Evolutionary conservation across 1,139 yeast species (phyloP), one percentile per base, ranked within the genome.

Genomic region (Pichia norvegensis): DNA sequence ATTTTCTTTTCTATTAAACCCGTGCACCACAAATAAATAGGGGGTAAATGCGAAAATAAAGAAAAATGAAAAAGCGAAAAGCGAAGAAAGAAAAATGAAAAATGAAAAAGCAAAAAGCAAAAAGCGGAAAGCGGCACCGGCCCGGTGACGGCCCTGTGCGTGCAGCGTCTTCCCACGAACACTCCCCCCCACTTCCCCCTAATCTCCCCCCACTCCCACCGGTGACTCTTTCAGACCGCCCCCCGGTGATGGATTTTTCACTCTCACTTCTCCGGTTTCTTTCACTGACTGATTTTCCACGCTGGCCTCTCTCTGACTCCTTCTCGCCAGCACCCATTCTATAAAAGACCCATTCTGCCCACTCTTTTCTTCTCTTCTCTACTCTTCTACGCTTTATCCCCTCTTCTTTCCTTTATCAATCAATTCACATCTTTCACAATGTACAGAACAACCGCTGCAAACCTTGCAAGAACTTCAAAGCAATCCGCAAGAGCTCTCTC

Each of bases 401-500:
- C 27, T 11, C 33, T 23, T 20, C 19, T n/a, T 25, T 21, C n/a
- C 25, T 29, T 22, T 21, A 29, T 31, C 21, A 25, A 20, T 23
- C 35, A 36, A 20, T 33, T 37, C 25, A 39, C 13, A 19, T 33
- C 22, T 19, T 13, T 16, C 43, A 55, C 25, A 54, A 78, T 79
- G 83, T 72, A 77, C 67, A 79, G 83, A 78, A 71, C 70, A 69
- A 70, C 79, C 59, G 71, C 83, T 57, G 64, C 76, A 55, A 78
- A 81, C 67, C 67, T 78, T 67, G 81, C 84, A 58, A 76, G 79
- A 66, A 67, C 70, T 31, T 16, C 35, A n/a, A 48, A 46, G 44
- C 42, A 46, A 9, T 70, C 79, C 57, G 63, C 76, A 56, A 58
- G 59, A 55, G 63, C 70, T 53, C 57, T 69, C 52, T 72, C 83